A percentile compares a stretch with the other conserved stretches of the same genome.
phyloP scores from a whole-genome alignment of 306 rosid genomes.

The Abrus pulchellus region DNA sequence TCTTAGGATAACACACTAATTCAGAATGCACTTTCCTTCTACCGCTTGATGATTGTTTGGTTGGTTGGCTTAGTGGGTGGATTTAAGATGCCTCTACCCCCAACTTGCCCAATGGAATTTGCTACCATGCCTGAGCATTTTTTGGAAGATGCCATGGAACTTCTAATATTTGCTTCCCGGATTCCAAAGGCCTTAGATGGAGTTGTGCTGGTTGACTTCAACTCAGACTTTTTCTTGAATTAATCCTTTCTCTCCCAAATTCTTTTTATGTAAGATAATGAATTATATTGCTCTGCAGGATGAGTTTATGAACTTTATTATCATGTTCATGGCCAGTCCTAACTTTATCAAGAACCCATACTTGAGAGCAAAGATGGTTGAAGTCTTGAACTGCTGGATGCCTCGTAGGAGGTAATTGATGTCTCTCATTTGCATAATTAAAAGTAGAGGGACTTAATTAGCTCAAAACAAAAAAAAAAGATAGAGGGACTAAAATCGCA shows the following conservation, averaged over 20 bases:
- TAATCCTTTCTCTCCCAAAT: conserved; percentile 18
- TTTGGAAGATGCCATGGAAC: conserved; percentile 99
- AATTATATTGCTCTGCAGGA: conserved; percentile 67
- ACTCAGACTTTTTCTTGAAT: conserved; percentile 22
- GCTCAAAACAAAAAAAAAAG: no score
- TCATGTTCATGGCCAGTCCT: conserved; percentile 99
- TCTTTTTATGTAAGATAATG: conserved; percentile 27
- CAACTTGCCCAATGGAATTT: conserved; percentile 83
- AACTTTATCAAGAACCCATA: conserved; percentile 89
- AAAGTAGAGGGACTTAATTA: no score
- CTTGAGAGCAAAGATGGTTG: conserved; percentile 98
- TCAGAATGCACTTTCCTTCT: conserved; percentile 83
- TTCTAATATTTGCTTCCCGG: conserved; percentile 94
- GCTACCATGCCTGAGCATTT: conserved; percentile 98
- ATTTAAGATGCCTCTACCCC: conserved; percentile 93
- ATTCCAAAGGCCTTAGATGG: conserved; percentile 98
- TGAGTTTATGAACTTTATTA: conserved; percentile 95
- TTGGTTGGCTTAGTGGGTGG: conserved; percentile 96
- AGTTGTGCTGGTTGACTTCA: conserved; percentile 70
- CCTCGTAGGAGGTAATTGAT: conserved; percentile 82
- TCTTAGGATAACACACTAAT: conserved; percentile 80
- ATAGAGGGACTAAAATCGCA: no score
- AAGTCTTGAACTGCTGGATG: conserved; percentile 98
- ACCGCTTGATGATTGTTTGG: conserved; percentile 94
- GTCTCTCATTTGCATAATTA: conserved; percentile 23